Evolutionary conservation across 306 rosid genomes (phyloP).

Genomic region (Medicago arabica): DNA sequence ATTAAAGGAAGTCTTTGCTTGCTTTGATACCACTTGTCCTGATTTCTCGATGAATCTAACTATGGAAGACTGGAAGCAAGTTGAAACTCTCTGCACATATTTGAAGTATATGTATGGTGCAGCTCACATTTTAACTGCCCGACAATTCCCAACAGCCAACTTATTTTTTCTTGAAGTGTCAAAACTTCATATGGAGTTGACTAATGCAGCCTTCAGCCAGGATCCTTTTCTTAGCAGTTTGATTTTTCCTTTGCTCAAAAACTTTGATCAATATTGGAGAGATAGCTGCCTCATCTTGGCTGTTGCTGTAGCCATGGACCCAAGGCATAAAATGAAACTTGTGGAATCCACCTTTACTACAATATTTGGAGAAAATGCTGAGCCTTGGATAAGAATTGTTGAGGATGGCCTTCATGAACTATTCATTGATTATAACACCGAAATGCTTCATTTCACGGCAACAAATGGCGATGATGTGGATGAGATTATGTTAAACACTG

Average conservation of each 20-base stretch:
- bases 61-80: constrained; percentile 75
- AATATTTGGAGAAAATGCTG: constrained; percentile 73
- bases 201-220: constrained; percentile 63
- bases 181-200: constrained; percentile 69
- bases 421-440: constrained; percentile 65
- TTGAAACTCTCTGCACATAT: constrained; percentile 69
- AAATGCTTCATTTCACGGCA: constrained; percentile 59
- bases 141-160: constrained; percentile 73
- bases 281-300: constrained; percentile 79
- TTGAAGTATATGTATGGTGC: constrained; percentile 78
- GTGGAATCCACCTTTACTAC: constrained; percentile 72
- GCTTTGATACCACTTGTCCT: constrained; percentile 69
- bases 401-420: constrained; percentile 81
- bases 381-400: constrained; percentile 67
- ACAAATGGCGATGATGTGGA: constrained; percentile 35
- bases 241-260: constrained; percentile 68
- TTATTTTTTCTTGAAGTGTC: constrained; percentile 70
- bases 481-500: constrained; percentile 57
- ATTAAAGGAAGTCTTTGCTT: constrained; percentile 79
- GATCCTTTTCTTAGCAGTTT: constrained; percentile 73
- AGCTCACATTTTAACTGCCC: constrained; percentile 58
- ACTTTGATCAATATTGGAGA: constrained; percentile 85
- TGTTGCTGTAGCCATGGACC: constrained; percentile 84
- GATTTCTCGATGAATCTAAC: constrained; percentile 58
- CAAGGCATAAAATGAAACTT: constrained; percentile 80